Evolutionary conservation across 164 flowering plant genomes (phyloP).

Genomic region (Piper longum): DNA sequence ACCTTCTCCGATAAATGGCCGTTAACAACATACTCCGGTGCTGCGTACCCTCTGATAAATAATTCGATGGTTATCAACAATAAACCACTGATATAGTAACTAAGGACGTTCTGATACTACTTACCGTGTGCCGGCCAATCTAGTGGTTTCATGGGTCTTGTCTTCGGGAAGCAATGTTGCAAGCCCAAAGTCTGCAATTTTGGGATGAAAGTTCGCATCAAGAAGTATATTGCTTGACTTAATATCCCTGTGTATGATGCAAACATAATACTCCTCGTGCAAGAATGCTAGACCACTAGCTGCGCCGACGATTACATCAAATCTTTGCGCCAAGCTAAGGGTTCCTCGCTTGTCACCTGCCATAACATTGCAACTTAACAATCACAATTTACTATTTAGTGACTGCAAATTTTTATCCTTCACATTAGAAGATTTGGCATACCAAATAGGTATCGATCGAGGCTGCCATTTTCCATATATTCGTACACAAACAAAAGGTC

Average conservation of each 20-base stretch:
- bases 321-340: conserved; percentile 40
- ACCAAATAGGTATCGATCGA: conserved; percentile 46
- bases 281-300: conserved; percentile 52
- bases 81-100: not conserved
- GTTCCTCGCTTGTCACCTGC: conserved; percentile 31
- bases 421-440: not conserved
- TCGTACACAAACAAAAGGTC: conserved; percentile 39
- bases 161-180: conserved; percentile 47
- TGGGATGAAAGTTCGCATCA: conserved; percentile 39
- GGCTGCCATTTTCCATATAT: conserved; percentile 47
- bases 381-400: not conserved
- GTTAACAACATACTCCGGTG: conserved; percentile 52
- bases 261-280: conserved; percentile 39
- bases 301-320: conserved; percentile 36
- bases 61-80: not conserved
- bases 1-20: conserved; percentile 47
- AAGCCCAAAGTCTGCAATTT: conserved; percentile 52
- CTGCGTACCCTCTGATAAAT: conserved; percentile 20
- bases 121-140: conserved; percentile 56
- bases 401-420: too few relatives aligned
- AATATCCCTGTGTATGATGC: conserved; percentile 49
- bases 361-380: not conserved
- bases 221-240: conserved; percentile 42
- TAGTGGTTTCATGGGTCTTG: conserved; percentile 39
- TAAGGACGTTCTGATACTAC: conserved; percentile 3